These are phyloP conservation scores for Syncephalastrum monosporum DNA, from an alignment of 371 early-diverging fungal species.

Conservation along the genomic window DNA sequence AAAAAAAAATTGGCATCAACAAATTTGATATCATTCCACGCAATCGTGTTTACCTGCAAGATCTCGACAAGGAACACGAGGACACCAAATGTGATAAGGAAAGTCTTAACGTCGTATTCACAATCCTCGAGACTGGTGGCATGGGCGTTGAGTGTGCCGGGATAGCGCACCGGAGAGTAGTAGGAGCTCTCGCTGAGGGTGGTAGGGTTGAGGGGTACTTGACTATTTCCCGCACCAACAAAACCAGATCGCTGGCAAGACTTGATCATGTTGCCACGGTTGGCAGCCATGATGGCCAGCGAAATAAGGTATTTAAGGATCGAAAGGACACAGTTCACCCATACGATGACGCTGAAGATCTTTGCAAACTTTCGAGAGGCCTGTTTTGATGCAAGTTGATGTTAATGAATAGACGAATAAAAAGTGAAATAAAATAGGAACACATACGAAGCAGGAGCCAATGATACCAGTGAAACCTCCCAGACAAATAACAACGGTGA, in stretches of 20 bases:
- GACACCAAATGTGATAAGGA: slow-evolving; percentile 37
- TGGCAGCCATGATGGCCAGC: slow-evolving; percentile 32
- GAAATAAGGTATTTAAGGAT: slow-evolving; percentile 41
- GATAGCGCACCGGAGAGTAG: slow-evolving; percentile 45
- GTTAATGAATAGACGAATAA: no score
- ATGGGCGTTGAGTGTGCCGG: slow-evolving; percentile 36
- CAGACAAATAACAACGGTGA: slow-evolving; percentile 36
- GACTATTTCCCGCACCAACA: slow-evolving; percentile 37
- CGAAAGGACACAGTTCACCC: slow-evolving; percentile 41
- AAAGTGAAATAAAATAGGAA: background rate
- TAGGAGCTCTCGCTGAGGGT: slow-evolving; percentile 30
- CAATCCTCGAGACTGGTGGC: slow-evolving; percentile 33
- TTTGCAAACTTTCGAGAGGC: slow-evolving; percentile 44
- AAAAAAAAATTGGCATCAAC: background rate
- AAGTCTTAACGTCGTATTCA: slow-evolving; percentile 22
- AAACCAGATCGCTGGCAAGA: slow-evolving; percentile 46
- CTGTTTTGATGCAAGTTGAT: slow-evolving; percentile 14
- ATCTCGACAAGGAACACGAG: slow-evolving; percentile 33
- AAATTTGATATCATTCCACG: background rate
- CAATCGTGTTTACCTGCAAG: slow-evolving; percentile 33
- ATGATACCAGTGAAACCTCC: slow-evolving; percentile 45
- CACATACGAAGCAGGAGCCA: slow-evolving; percentile 46
- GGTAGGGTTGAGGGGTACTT: slow-evolving; percentile 26
- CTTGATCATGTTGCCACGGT: slow-evolving; percentile 32
- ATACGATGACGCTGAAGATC: slow-evolving; percentile 41